A percentile compares a stretch with the other conserved stretches of the same genome.
Conservation (phyloP, 2,329 filamentous ascomycete species). For the Colletotrichum phormii region DNA sequence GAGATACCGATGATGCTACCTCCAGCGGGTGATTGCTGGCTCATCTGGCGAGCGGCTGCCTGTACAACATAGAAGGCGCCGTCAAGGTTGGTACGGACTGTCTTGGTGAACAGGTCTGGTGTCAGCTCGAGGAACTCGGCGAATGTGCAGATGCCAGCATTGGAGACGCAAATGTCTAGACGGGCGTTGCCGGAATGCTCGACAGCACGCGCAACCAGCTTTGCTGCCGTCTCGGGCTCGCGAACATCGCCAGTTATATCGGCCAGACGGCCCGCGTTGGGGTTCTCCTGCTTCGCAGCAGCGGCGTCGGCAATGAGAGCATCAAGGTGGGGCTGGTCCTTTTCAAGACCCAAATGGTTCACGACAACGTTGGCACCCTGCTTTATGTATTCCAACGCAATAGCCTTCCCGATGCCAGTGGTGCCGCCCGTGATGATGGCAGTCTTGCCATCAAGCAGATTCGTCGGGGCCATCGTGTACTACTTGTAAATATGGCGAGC, state of each 20-base stretch:
- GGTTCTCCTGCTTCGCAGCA: slow-evolving; percentile 56
- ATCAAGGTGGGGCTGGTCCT: slow-evolving; percentile 62
- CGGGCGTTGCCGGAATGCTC: slow-evolving; percentile 65
- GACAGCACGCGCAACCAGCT: slow-evolving; percentile 76
- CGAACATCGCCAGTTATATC: slow-evolving; percentile 83
- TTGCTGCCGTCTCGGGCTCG: slow-evolving; percentile 75
- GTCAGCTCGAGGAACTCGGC: slow-evolving; percentile 84
- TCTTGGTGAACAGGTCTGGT: slow-evolving; percentile 76
- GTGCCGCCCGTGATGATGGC: slow-evolving; percentile 89
- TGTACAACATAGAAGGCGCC: slow-evolving; percentile 92
- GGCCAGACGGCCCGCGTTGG: slow-evolving; percentile 67
- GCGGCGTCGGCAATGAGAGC: slow-evolving; percentile 65
- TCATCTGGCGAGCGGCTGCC: slow-evolving; percentile 87
- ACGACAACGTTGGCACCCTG: slow-evolving; percentile 84
- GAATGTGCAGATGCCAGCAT: slow-evolving; percentile 90
- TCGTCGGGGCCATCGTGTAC: slow-evolving; percentile 54
- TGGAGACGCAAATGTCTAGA: slow-evolving; percentile 85
- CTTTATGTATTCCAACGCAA: slow-evolving; percentile 80
- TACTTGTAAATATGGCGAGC: neutral
- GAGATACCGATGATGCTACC: slow-evolving; percentile 85
- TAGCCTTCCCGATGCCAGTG: slow-evolving; percentile 88
- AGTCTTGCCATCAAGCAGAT: slow-evolving; percentile 78
- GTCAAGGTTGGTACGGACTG: slow-evolving; percentile 83
- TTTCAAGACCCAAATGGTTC: slow-evolving; percentile 77
- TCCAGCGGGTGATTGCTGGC: slow-evolving; percentile 70